Base-by-base conservation (phyloP, 768 basidiomycete genomes). In the Cystofilobasidium ferigula region DNA sequence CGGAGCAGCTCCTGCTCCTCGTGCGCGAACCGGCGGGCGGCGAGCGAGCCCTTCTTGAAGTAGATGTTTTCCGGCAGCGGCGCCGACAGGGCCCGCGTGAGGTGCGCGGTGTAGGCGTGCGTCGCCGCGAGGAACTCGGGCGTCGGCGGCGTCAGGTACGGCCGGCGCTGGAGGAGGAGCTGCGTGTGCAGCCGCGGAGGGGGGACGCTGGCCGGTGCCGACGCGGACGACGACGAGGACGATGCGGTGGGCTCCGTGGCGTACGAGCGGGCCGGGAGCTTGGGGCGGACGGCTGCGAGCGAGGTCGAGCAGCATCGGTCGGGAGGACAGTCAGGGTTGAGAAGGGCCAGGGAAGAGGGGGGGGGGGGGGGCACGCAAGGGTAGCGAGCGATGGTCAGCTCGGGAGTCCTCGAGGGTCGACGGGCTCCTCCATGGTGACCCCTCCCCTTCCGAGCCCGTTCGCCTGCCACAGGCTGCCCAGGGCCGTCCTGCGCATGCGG, bases 1-100 rank as follows among this genome's bases (percentile, higher is more conserved):
- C 79, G 78, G 71, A 92, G 89, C 58, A 87, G 82, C 67, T 80
- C 78, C 54, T 83, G 81, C 72, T 92, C 86, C 73, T 91, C 86
- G 58, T 83, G 76, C 57, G 81, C 84, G 76, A 90, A 94, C 43
- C 87, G 82, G 18, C 84, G 83, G 74, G 92, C 86, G 35, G 92
- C 82, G 20, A 88, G 80, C 0, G 91, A 88, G 12, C 92, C 92
- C 58, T 85, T 85, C 77, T 91, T 91, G 81, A 94, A 94, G 78
- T 93, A 97, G 77, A 94, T 90, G 56, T 91, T 85, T 65, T 83
- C 80, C 22, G 92, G 88, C 74, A 90, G 85, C 0, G 92, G 92
- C 71, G 89, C 89, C 74, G 86, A 86, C 57, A 97, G 78, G 3
- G 91, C 86, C 70, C 88, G 86, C 72, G 85, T 83, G 73, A 97